Conservation (phyloP, 345 rosid species). For the Salix caprea region DNA sequence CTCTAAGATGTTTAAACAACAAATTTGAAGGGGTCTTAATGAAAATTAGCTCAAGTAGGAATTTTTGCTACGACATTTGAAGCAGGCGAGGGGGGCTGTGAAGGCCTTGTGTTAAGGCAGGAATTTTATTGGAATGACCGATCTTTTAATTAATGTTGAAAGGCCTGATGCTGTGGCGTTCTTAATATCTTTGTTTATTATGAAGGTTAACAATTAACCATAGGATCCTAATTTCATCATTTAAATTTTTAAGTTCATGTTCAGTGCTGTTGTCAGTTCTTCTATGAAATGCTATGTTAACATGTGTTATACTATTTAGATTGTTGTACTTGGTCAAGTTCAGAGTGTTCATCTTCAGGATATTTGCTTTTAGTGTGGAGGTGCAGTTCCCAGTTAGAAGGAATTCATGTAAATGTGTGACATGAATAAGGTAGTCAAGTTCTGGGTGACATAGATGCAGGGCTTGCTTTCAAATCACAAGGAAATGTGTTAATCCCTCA, state of each 20-base stretch:
- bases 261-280: neutral
- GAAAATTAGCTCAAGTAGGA: neutral
- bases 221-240: neutral
- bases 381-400: neutral
- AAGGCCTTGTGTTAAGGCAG: neutral
- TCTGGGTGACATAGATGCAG: neutral
- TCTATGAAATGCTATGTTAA: neutral
- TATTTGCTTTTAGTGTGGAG: neutral
- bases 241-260: neutral
- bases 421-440: neutral
- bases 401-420: neutral
- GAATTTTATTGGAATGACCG: neutral
- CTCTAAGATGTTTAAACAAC: neutral
- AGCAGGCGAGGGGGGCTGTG: neutral
- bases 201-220: neutral
- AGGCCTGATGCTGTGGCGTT: neutral
- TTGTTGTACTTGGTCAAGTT: neutral
- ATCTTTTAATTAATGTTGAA: neutral
- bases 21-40: too few species aligned
- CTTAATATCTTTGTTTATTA: neutral
- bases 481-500: neutral
- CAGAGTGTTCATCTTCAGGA: neutral
- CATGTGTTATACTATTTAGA: neutral
- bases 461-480: neutral
- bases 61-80: neutral